Percentiles rank a stretch among this genome's conserved stretches.
These are phyloP conservation scores for Neohortaea acidophila DNA, from an alignment of 495 filamentous ascomycete species.

Conservation along the genomic window DNA sequence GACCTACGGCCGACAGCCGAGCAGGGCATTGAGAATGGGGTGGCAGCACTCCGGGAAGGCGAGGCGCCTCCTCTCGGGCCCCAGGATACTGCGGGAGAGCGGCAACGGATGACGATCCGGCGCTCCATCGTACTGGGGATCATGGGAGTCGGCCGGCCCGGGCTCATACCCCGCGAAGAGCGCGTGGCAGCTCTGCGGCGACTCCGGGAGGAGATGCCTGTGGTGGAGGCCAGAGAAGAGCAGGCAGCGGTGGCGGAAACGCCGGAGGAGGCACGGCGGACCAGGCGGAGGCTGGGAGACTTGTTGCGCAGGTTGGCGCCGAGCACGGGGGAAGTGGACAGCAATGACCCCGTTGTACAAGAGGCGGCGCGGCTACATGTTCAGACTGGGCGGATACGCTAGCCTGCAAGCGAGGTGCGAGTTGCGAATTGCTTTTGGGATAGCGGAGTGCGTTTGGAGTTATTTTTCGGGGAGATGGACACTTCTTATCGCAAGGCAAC, in stretches of 20 bases:
- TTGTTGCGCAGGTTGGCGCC: too few species aligned
- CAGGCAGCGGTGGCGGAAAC: not conserved
- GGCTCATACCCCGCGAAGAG: slow-evolving; percentile 13
- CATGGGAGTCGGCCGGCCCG: slow-evolving; percentile 5
- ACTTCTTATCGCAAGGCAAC: too few species aligned
- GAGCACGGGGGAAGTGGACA: too few species aligned
- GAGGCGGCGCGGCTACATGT: too few species aligned
- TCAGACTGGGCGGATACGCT: too few species aligned
- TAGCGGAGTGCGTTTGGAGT: too few species aligned
- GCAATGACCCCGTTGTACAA: too few species aligned
- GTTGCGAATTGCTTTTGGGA: too few species aligned
- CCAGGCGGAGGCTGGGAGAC: not conserved
- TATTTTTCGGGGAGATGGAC: too few species aligned
- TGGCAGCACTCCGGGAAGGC: not conserved
- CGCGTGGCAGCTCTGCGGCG: slow-evolving; percentile 4
- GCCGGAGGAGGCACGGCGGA: not conserved
- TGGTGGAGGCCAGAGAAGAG: not conserved
- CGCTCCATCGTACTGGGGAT: slow-evolving; percentile 8
- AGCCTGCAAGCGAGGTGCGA: too few species aligned
- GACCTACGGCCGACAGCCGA: slow-evolving; percentile 41
- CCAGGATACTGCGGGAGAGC: not conserved
- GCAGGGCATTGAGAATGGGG: slow-evolving; percentile 1
- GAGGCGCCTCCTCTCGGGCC: slow-evolving; percentile 9
- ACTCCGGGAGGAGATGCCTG: not conserved
- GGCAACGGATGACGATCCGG: slow-evolving; percentile 5